phyloP scores from a whole-genome alignment of 2,329 filamentous ascomycete species.

The Rhynchosporium agropyri region DNA sequence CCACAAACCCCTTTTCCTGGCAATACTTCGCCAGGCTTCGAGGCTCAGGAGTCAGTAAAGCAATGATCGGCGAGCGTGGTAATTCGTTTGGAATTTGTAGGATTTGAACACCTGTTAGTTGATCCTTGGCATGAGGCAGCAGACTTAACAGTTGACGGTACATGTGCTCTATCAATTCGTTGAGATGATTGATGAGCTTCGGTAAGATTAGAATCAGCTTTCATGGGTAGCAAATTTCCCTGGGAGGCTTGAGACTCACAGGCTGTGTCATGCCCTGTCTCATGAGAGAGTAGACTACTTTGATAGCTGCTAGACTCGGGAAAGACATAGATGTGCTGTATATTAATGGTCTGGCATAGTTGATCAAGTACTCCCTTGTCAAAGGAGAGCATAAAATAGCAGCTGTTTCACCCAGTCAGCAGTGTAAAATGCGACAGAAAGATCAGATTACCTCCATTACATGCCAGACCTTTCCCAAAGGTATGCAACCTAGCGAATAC shows the following conservation, averaged over 20 bases:
- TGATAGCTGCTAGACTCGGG: constrained; percentile 47
- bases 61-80: constrained; percentile 65
- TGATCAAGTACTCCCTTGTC: constrained; percentile 35
- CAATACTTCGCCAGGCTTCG: constrained; percentile 61
- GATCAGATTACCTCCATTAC: constrained; percentile 40
- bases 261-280: constrained; percentile 50
- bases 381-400: constrained; percentile 32
- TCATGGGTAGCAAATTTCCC: background rate
- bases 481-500: constrained; percentile 55
- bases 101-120: constrained; percentile 21
- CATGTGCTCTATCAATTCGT: constrained; percentile 50
- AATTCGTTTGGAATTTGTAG: constrained; percentile 39
- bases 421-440: constrained; percentile 27
- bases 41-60: constrained; percentile 60
- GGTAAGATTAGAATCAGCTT: constrained; percentile 5
- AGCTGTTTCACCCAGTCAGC: constrained; percentile 47
- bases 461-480: constrained; percentile 55
- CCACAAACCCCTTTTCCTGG: constrained; percentile 59
- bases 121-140: constrained; percentile 11
- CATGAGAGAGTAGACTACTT: constrained; percentile 52
- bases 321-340: constrained; percentile 49
- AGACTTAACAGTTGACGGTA: constrained; percentile 49
- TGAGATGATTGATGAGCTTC: constrained; percentile 47
- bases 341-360: constrained; percentile 44
- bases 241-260: constrained; percentile 39